Evolutionary conservation across 192 early-diverging fungal genomes (phyloP), one percentile per base, ranked within the genome.

Genomic region (Diversispora eburnea): DNA sequence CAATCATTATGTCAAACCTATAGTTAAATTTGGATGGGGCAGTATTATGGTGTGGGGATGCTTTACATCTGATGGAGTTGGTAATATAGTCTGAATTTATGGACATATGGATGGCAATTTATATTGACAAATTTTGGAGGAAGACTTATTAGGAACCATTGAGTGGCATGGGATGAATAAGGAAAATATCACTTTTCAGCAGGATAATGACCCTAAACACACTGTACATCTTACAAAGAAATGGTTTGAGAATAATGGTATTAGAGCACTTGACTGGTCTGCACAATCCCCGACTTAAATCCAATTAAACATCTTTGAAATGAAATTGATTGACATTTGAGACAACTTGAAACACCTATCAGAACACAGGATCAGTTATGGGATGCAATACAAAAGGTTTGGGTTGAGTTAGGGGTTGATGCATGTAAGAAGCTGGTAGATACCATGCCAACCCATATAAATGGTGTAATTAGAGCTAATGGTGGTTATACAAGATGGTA

Each of bases 201-300:
- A 47, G 8, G 46, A 47, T 52, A 7, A 64, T 43, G n/a, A n/a
- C n/a, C n/a, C n/a, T n/a, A n/a, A n/a, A n/a, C n/a, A n/a, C n/a
- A n/a, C n/a, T n/a, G n/a, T 9, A 67, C 25, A 3, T 55, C 71
- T 58, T 10, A 33, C 19, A 54, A 62, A 56, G 54, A 56, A 45
- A 56, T 65, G 42, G 61, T 62, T 77, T 49, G 70, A 47, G 13
- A 15, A 68, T 6, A 41, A 55, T 19, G 46, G 67, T 2, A 22
- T 77, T n/a, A 67, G 48, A 22, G 63, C 67, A 4, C 55, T 77
- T 8, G 58, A 67, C 0, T 77, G 76, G 72, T 60, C 72, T 17
- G 63, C 58, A 3, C 52, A 77, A 19, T 77, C 71, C 71, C 65
- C 3, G 71, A 77, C 55, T 54, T 74, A 42, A 73, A 77, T 62